Conservation (phyloP, 1,284 basidiomycete species). For the Sphaerobolus stellatus region DNA sequence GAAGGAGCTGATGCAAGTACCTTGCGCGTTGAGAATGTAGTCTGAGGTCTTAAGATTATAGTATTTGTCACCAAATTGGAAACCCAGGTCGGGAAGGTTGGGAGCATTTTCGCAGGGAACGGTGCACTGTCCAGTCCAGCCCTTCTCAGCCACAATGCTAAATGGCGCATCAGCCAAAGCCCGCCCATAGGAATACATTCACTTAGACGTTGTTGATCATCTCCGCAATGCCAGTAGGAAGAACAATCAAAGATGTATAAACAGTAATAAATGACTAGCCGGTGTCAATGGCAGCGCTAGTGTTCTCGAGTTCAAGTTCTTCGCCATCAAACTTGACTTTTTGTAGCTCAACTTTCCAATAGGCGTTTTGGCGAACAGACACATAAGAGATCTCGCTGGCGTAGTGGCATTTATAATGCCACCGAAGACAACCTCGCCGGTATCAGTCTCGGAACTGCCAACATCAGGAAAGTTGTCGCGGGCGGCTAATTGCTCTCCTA, state of each 20-base stretch:
- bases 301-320: constrained; percentile 81
- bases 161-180: not conserved
- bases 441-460: no score
- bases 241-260: constrained; percentile 81
- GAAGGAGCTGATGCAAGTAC: constrained; percentile 94
- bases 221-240: constrained; percentile 94
- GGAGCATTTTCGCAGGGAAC: constrained; percentile 88
- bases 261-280: constrained; percentile 46
- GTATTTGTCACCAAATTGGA: constrained; percentile 79
- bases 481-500: no score
- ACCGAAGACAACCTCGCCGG: constrained; percentile 92
- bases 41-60: constrained; percentile 84
- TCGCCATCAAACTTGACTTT: constrained; percentile 85
- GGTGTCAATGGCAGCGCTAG: constrained; percentile 96
- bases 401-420: constrained; percentile 81
- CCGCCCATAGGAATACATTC: no score
- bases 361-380: constrained; percentile 93
- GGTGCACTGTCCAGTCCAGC: constrained; percentile 93
- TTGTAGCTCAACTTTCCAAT: constrained; percentile 97
- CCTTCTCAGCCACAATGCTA: constrained; percentile 83
- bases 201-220: constrained; percentile 99
- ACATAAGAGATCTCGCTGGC: constrained; percentile 84
- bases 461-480: no score
- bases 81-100: constrained; percentile 80
- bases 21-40: constrained; percentile 86